Conservation (phyloP, 805 yeast genomes). For the Schwanniomyces polymorphus region DNA sequence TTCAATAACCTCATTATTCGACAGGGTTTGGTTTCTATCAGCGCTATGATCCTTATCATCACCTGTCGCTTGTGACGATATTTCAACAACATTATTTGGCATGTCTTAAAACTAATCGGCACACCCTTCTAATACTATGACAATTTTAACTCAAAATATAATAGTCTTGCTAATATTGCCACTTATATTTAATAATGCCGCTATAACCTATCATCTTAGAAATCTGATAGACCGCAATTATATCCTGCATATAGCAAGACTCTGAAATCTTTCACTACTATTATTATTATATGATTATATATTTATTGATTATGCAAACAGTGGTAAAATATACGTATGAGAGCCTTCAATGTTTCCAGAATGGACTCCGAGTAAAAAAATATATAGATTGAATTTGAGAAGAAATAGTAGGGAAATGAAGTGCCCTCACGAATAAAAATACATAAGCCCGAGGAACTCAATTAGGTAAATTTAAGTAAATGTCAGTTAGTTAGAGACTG, state of each 20-base stretch:
- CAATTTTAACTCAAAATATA: neutral
- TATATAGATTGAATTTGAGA: neutral
- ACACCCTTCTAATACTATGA: neutral
- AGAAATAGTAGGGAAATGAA: neutral
- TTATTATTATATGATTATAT: neutral
- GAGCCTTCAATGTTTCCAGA: neutral
- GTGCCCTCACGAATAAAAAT: neutral
- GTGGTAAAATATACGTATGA: neutral
- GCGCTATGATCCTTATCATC: neutral
- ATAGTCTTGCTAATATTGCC: neutral
- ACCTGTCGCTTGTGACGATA: neutral
- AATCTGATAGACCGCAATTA: neutral
- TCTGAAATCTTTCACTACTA: neutral
- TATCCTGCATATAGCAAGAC: neutral
- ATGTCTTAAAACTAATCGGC: neutral
- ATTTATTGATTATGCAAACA: neutral
- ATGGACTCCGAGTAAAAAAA: neutral
- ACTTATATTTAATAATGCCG: neutral
- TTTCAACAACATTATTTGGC: neutral
- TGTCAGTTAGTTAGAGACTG: neutral
- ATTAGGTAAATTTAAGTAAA: neutral
- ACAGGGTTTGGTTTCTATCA: neutral
- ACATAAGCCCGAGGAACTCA: neutral
- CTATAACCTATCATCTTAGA: neutral
- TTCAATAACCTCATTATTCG: conserved; percentile 11